phyloP scores from a whole-genome alignment of 768 basidiomycete genomes.

The Pleurotus salmoneostramineus region DNA sequence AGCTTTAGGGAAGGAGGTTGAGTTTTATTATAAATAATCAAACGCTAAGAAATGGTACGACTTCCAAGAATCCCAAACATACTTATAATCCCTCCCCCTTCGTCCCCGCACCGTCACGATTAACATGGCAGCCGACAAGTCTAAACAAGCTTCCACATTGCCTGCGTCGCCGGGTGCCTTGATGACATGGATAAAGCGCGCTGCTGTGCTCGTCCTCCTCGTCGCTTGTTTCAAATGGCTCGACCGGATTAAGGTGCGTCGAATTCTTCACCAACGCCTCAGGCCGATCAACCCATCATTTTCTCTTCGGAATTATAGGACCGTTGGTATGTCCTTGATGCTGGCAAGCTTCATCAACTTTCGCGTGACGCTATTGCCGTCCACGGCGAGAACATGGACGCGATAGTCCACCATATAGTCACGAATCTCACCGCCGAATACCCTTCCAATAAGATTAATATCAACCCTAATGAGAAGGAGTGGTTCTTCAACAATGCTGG shows the following conservation, averaged over 20 bases:
- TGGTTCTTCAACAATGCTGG: constrained; percentile 99
- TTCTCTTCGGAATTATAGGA: constrained; percentile 38
- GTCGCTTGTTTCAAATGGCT: constrained; percentile 43
- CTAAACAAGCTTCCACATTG: not conserved
- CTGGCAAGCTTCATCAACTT: constrained; percentile 64
- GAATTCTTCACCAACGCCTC: not conserved
- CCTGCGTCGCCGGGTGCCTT: constrained; percentile 10
- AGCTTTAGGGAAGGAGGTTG: too few relatives aligned
- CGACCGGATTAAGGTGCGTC: constrained; percentile 60
- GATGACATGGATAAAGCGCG: constrained; percentile 33
- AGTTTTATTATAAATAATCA: too few relatives aligned
- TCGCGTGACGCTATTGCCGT: constrained; percentile 68
- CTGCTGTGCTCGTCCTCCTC: constrained; percentile 27
- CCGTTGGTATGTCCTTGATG: constrained; percentile 86
- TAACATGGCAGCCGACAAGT: not conserved
- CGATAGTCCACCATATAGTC: constrained; percentile 81
- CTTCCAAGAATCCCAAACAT: too few relatives aligned
- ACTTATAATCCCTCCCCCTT: too few relatives aligned
- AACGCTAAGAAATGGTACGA: too few relatives aligned
- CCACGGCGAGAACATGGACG: constrained; percentile 58
- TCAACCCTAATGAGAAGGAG: constrained; percentile 63
- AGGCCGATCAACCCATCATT: not conserved
- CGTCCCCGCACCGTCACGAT: too few relatives aligned
- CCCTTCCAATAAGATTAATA: constrained; percentile 47
- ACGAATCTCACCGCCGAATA: constrained; percentile 74